Base-by-base conservation (phyloP, 1,284 basidiomycete genomes). In the Vanrija sp. region DNA sequence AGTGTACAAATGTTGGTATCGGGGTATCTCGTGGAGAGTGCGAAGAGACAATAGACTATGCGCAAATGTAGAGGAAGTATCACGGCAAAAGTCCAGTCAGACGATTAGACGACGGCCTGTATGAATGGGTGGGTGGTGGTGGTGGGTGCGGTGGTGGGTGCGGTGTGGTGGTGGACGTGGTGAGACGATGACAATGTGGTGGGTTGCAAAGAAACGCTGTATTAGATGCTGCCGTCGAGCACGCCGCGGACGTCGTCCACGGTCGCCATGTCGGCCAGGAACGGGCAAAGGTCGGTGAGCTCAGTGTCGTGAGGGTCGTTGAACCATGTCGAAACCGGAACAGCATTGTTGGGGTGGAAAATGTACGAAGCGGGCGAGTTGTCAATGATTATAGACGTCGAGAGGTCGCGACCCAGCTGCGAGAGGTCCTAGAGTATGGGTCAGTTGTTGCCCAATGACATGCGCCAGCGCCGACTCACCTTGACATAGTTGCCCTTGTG, bases 401-500 rank as follows among this genome's bases (percentile, higher is more conserved):
- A 83, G 62, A 98, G 91, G 7, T 89, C 88, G 24, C 95, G 84
- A 36, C 95, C 95, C 39, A 99, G 81, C 77, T 98, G 96, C 41
- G 92, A 97, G 35, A 99, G 81, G 76, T 99, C 96, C 90, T 95
- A 67, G 10, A 60, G 43, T 9, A 41, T 60, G 31, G 16, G 25
- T 23, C 38, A n/a, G 24, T 18, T 35, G 14, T 16, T 45, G 43
- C 12, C 18, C 7, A 2, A 19, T 10, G 10, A 41, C 16, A 10
- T 9, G 2, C 6, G 12, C 7, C 16, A 39, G n/a, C 37, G 5
- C 6, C 36, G n/a, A 18, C 61, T 45, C 63, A 92, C 91, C 83
- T 98, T 99, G 76, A 99, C 96, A 73, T 98, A 98, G 78, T 96
- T 98, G 50, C 96, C 96, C 76, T 89, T 88, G 78, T 98, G 96